Conservation (phyloP, 2,329 filamentous ascomycete genomes). For the Cytospora paraplurivora region DNA sequence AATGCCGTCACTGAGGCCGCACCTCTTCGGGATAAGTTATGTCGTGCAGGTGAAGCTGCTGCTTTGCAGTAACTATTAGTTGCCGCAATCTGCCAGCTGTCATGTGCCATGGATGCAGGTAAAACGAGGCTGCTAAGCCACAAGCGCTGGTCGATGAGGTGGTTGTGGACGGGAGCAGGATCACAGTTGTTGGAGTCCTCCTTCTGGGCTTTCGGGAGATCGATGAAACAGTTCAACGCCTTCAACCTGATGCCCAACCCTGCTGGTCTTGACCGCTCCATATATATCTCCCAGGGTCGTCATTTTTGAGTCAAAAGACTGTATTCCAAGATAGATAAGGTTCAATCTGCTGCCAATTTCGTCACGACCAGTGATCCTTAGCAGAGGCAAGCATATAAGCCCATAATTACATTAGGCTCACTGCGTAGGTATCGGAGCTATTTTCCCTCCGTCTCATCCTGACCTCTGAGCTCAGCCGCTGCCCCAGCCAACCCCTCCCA, state of each 20-base stretch:
- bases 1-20: constrained; percentile 18
- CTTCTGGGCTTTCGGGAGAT: constrained; percentile 5
- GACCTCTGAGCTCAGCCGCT: neutral
- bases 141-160: constrained; percentile 16
- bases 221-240: neutral
- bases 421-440: constrained; percentile 18
- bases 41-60: neutral
- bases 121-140: constrained; percentile 23
- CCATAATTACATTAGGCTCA: constrained; percentile 24
- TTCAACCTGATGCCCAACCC: constrained; percentile 28
- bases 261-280: constrained; percentile 20
- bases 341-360: constrained; percentile 15
- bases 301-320: constrained; percentile 16
- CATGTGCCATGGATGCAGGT: constrained; percentile 24
- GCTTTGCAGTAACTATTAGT: neutral
- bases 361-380: constrained; percentile 18
- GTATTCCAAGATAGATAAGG: no score
- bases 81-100: constrained; percentile 22
- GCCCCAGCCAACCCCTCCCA: constrained; percentile 2
- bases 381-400: constrained; percentile 22
- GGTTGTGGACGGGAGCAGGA: constrained; percentile 18
- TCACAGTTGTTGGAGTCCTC: constrained; percentile 8
- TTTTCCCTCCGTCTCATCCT: constrained; percentile 1
- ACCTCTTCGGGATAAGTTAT: neutral
- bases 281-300: constrained; percentile 9